Evolutionary conservation across 345 rosid genomes (phyloP), one percentile per base, ranked within the genome.

Genomic region (Acer negundo): DNA sequence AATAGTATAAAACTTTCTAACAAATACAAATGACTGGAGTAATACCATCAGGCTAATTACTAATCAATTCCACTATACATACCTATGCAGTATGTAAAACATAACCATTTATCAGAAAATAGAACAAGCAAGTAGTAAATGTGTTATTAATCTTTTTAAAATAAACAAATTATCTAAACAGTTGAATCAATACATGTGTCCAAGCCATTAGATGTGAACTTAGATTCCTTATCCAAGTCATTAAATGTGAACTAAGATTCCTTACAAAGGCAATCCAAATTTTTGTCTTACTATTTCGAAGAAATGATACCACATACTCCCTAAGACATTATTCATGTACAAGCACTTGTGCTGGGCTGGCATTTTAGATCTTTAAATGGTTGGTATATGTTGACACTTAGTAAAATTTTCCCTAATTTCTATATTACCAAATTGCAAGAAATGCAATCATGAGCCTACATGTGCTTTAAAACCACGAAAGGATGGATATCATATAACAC

Each of bases 381-480:
- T 13, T 12, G 53, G 24, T 70, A 10, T 10, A 24, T 19, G 62
- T 24, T 20, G 47, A 31, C 9, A 1, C 0, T 16, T n/a, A 9
- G 1, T 51, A 20, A 46, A 46, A 31, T 3, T 31, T 31, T 31
- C 35, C 35, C 35, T 31, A 3, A 31, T 31, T 31, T 31, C 35
- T 31, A 31, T 31, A 31, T 3, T 31, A 31, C 35, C 35, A 31
- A 31, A 31, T 31, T 31, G 35, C 35, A 31, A 28, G 51, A 66
- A 59, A 38, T 24, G 66, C 46, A 66, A 62, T 35, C 58, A 67
- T 56, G 20, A 49, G 40, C 67, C 16, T 64, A 72, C 40, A 53
- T 7, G 56, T 75, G 38, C 46, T 59, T 61, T 67, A 68, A 64
- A 51, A 40, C 28, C 44, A 72, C 24, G 15, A 61, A 47, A 19